A percentile compares a stretch with the other conserved stretches of the same genome.
phyloP scores from a whole-genome alignment of 2,329 filamentous ascomycete species.

The Aspergillus sp. region DNA sequence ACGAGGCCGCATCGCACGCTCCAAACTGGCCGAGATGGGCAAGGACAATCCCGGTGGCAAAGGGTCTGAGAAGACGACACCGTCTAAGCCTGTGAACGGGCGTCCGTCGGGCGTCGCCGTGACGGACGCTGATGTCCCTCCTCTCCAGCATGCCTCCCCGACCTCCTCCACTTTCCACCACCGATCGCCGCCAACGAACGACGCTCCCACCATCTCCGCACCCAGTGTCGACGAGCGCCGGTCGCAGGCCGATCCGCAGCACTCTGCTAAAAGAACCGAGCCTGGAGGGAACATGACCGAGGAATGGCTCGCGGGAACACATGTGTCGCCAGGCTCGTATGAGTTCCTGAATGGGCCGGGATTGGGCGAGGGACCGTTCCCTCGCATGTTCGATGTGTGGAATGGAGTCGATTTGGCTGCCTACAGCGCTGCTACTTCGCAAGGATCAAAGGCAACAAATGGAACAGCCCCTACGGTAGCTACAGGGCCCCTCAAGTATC shows the following conservation, averaged over 20 bases:
- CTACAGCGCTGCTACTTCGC: conserved; percentile 46
- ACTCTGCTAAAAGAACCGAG: conserved; percentile 19
- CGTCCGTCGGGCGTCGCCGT: background rate
- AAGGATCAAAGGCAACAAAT: conserved; percentile 57
- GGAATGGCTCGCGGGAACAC: conserved; percentile 34
- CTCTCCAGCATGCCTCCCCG: conserved; percentile 24
- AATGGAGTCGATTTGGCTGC: conserved; percentile 29
- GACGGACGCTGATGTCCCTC: conserved; percentile 17
- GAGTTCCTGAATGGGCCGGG: conserved; percentile 28
- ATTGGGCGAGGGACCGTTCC: conserved; percentile 28
- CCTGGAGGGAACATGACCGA: conserved; percentile 29
- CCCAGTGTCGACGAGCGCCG: conserved; percentile 31
- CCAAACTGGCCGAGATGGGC: conserved; percentile 63
- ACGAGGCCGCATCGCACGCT: conserved; percentile 74
- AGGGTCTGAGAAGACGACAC: background rate
- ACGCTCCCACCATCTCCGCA: conserved; percentile 29
- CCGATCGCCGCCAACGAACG: conserved; percentile 31
- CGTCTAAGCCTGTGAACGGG: background rate
- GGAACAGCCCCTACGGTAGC: conserved; percentile 48
- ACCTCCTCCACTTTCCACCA: conserved; percentile 24
- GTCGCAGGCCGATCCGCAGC: conserved; percentile 22
- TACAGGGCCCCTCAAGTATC: conserved; percentile 63
- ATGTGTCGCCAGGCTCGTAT: conserved; percentile 34
- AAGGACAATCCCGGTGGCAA: background rate
- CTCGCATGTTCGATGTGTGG: conserved; percentile 33